Evolutionary conservation across 768 basidiomycete species (phyloP), one percentile per base, ranked within the genome.

Genomic region (Rhizopogon vinicolor): DNA sequence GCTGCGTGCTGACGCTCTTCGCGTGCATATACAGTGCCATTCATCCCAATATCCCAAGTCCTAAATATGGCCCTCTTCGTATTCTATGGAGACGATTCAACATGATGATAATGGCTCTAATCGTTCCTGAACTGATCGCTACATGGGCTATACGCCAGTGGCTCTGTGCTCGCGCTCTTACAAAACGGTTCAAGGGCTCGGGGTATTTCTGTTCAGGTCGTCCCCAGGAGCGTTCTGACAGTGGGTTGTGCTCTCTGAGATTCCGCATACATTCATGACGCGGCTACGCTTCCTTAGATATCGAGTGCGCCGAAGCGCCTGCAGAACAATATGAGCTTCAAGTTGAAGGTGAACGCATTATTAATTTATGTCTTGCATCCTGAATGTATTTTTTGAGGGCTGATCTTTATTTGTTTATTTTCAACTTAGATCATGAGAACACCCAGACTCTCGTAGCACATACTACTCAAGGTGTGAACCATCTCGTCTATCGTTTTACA

Each of bases 41-140:
- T 9, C 66, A 70, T 44, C 68, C 66, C 0, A 66, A 70, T 41
- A 57, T 69, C 18, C 68, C 62, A 0, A 42, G 40, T 14, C 51
- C 40, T 5, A 13, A 52, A 7, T 25, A 41, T 2, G n/a, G 40
- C 3, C 9, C 16, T 2, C 3, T 14, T 41, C 28, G 29, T 3
- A 40, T 42, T n/a, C 18, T 53, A 29, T 1, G 12, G 28, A 31
- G 45, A 16, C 53, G 54, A 22, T 14, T 64, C 12, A 3, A 29
- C 7, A 54, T 62, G 1, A 63, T 65, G 41, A 5, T 59, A 7
- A 3, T 60, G 2, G 66, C 58, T n/a, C 28, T 66, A 2, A 25
- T 68, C n/a, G 60, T 63, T 25, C 65, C 66, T 1, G 66, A 66
- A 25, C 16, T 68, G 0, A 59, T 66, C 1, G 55, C 61, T 9